phyloP scores from a whole-genome alignment of 495 filamentous ascomycete genomes.

The Hypoxylon intermedium region DNA sequence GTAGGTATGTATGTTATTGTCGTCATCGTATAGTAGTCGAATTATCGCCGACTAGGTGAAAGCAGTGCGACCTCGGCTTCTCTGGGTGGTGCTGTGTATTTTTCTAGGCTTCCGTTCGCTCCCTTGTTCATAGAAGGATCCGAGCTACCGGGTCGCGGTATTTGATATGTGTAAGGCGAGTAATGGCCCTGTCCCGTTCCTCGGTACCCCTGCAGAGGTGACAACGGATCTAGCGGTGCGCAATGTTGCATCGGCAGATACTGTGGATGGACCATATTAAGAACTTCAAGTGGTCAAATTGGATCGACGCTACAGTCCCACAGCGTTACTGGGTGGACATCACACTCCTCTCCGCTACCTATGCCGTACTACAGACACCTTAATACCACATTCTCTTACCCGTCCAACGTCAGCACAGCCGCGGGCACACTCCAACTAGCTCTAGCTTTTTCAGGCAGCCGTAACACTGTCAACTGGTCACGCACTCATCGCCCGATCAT shows the following conservation, averaged over 20 bases:
- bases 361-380: slow-evolving; percentile 19
- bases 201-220: neutral
- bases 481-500: slow-evolving; percentile 20
- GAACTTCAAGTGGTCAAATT: neutral
- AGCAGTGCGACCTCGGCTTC: slow-evolving; percentile 15
- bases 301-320: neutral
- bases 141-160: slow-evolving; percentile 24
- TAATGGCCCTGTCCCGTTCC: neutral
- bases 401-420: slow-evolving; percentile 34
- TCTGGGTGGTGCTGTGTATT: slow-evolving; percentile 1
- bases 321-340: slow-evolving; percentile 4
- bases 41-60: slow-evolving; percentile 9
- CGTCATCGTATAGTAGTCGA: slow-evolving; percentile 9
- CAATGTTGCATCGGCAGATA: slow-evolving; percentile 5
- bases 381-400: slow-evolving; percentile 13
- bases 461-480: slow-evolving; percentile 7
- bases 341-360: slow-evolving; percentile 5
- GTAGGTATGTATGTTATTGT: neutral
- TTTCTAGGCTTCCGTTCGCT: neutral
- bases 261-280: slow-evolving; percentile 20
- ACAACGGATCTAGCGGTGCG: neutral
- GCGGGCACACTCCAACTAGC: slow-evolving; percentile 1
- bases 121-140: slow-evolving; percentile 12
- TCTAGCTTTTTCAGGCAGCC: slow-evolving; percentile 1
- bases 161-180: slow-evolving; percentile 1